Evolutionary conservation across 495 filamentous ascomycete genomes (phyloP).

Genomic region (Xylaria scruposa): DNA sequence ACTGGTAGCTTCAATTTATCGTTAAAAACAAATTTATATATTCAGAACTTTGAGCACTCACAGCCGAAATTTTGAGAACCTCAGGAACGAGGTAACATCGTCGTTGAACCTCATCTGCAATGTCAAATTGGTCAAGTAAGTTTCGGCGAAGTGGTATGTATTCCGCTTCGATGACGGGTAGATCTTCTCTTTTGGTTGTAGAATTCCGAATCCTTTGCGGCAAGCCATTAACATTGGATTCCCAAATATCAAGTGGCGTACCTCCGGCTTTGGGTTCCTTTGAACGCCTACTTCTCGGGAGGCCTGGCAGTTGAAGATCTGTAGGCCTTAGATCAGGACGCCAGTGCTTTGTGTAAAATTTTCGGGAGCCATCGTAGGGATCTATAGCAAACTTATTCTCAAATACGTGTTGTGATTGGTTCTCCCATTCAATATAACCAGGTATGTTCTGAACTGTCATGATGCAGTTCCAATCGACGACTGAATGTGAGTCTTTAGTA

Average conservation of each 20-base stretch:
- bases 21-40: slow-evolving; percentile 34
- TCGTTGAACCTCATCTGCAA: slow-evolving; percentile 43
- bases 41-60: slow-evolving; percentile 50
- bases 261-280: slow-evolving; percentile 34
- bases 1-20: slow-evolving; percentile 64
- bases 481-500: slow-evolving; percentile 31
- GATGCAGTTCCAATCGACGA: slow-evolving; percentile 74
- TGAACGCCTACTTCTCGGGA: slow-evolving; percentile 34
- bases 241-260: slow-evolving; percentile 44
- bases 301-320: slow-evolving; percentile 46
- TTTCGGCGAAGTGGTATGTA: slow-evolving; percentile 78
- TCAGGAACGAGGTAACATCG: slow-evolving; percentile 58
- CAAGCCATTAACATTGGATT: slow-evolving; percentile 51
- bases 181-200: slow-evolving; percentile 58
- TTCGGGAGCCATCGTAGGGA: slow-evolving; percentile 72
- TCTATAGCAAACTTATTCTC: slow-evolving; percentile 74
- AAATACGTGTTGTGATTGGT: slow-evolving; percentile 63
- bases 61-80: slow-evolving; percentile 72
- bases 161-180: slow-evolving; percentile 81
- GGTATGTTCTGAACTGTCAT: slow-evolving; percentile 42
- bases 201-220: slow-evolving; percentile 43
- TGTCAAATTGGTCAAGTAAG: slow-evolving; percentile 68
- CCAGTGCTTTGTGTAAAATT: slow-evolving; percentile 58
- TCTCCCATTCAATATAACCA: slow-evolving; percentile 54
- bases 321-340: slow-evolving; percentile 53